A percentile compares a stretch with the other conserved stretches of the same genome.
Evolutionary conservation across 2,329 filamentous ascomycete species (phyloP).

Genomic region (Bipolaris oryzae): DNA sequence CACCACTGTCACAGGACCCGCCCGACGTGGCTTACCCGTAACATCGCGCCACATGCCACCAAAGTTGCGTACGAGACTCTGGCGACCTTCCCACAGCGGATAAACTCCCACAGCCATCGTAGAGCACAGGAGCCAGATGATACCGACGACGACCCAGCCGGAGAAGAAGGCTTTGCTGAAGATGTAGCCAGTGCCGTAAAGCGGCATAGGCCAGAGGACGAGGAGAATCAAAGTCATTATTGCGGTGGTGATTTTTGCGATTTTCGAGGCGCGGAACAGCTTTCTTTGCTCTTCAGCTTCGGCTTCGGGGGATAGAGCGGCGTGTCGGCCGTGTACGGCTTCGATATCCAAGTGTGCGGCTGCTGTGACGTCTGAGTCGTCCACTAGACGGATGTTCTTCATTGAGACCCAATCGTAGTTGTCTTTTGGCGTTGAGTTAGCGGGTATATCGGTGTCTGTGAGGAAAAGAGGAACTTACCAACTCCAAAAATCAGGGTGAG

Average conservation of each 20-base stretch:
- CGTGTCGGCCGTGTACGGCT: constrained; percentile 55
- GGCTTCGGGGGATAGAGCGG: constrained; percentile 35
- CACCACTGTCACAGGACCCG: constrained; percentile 17
- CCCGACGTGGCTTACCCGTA: constrained; percentile 24
- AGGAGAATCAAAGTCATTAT: constrained; percentile 72
- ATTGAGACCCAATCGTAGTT: constrained; percentile 87
- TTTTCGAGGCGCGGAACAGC: constrained; percentile 54
- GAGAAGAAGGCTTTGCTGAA: constrained; percentile 83
- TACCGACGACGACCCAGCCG: constrained; percentile 70
- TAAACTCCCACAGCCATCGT: constrained; percentile 77
- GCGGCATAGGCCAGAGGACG: constrained; percentile 87
- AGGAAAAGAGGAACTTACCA: constrained; percentile 17
- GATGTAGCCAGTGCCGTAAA: constrained; percentile 83
- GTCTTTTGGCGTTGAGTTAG: constrained; percentile 69
- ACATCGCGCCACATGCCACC: constrained; percentile 37
- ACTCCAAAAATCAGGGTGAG: constrained; percentile 70
- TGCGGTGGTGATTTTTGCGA: constrained; percentile 63
- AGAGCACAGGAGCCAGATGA: constrained; percentile 79
- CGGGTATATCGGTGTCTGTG: constrained; percentile 27
- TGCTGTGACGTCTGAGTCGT: constrained; percentile 74
- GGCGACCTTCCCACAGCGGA: constrained; percentile 72
- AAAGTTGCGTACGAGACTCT: constrained; percentile 32
- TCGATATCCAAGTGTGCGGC: constrained; percentile 68
- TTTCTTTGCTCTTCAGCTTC: constrained; percentile 50
- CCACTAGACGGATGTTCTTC: constrained; percentile 75